Evolutionary conservation across 1,139 yeast genomes (phyloP), one percentile per base, ranked within the genome.

Genomic region (Hyphopichia buzzinii): DNA sequence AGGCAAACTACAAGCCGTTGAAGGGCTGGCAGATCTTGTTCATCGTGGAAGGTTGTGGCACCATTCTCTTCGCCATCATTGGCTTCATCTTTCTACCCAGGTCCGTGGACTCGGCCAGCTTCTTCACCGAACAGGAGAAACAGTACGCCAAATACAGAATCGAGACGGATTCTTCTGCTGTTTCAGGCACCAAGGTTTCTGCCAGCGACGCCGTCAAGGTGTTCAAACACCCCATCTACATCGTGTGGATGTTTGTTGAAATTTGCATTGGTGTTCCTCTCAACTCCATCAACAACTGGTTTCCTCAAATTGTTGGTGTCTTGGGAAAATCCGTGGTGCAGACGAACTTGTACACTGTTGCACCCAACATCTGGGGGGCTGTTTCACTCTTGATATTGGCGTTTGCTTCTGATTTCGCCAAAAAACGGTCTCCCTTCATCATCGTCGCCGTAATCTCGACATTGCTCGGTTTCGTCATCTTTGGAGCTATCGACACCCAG

Each of bases 211-310:
- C 64, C 7, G 31, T 57, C 23, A 54, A 54, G 39, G 63, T 59
- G 7, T 59, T 58, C 43, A 51, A 52, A 36, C 55, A 55, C 33
- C 64, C 64, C 2, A 54, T 57, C 5, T 51, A 49, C 14, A 33
- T 56, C 31, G 51, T 52, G 21, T 59, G 64, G 63, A 47, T 59
- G 50, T 49, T 70, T 25, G 62, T 62, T 34, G 76, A 72, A 53
- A 48, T 72, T 33, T 59, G 66, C 33, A 58, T 71, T 33, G 77
- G 77, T 40, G 77, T 72, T 25, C 77, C 77, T 2, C 53, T 72
- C 29, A 69, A 69, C 48, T 67, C 76, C 12, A 64, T 72, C 42
- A 67, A 69, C 43, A 68, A 67, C 47, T 72, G 74, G 73, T 68
- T 72, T 42, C 77, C 64, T 10, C 63, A 57, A 41, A 59, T 59